Base-by-base conservation (phyloP, 1,284 basidiomycete species). In the Fomitiporia mediterranea region DNA sequence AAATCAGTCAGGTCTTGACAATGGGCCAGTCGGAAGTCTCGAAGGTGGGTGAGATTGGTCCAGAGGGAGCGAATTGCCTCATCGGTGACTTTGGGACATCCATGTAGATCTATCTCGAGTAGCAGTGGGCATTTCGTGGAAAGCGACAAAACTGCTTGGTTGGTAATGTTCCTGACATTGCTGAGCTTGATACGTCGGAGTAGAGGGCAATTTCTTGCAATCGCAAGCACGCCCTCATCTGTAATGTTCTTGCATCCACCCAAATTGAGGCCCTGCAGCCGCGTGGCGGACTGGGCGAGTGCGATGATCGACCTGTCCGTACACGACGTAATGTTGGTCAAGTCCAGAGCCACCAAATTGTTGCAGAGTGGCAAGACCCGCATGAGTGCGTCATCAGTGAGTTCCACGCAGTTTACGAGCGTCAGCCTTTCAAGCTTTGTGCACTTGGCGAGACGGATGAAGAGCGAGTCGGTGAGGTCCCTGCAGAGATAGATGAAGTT, bases 201-300 rank as follows among this genome's bases (percentile, higher is more conserved):
- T 40, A 87, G 74, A 11, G 83, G 83, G 67, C 91, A 94, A 53
- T 83, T 77, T 37, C 71, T 66, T 0, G 94, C 95, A 23, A 99
- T 77, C 1, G 86, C 84, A 51, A 84, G 70, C 30, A 99, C 73
- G 4, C 91, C 92, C 23, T 76, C 70, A 65, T 96, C 90, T 8
- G 91, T 88, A 38, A 99, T 80, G 57, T 79, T 78, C 63, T 80
- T 85, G 75, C 97, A 99, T 5, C 87, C 88, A 23, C 84, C 83
- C 42, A 99, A 74, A 69, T 98, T 99, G 69, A 98, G 85, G 37
- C 96, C 97, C 68, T 98, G 97, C 13, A 98, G 72, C 57, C 85
- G 84, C 60, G 75, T 81, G 51, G 91, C 91, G 30, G 81, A 79
- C 52, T 72, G 67, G 15, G 91, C 91, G 23, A 96, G 78, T 28